Percentiles rank a stretch among this genome's conserved stretches.
Evolutionary conservation across 257 asterid species (phyloP).

Genomic region (Capsicum baccatum): DNA sequence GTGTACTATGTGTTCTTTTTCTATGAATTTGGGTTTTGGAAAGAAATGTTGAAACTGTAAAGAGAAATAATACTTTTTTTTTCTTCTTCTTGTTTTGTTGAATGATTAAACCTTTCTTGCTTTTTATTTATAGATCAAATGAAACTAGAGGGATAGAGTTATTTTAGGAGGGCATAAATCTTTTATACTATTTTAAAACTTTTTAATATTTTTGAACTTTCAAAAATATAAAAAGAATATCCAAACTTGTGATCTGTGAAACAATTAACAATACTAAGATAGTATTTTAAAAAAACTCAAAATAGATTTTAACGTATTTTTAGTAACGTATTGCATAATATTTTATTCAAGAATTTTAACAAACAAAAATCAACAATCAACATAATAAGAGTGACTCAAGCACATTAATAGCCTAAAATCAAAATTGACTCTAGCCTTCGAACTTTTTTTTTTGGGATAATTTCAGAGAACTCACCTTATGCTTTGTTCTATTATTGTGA

Average conservation of each 20-base stretch:
- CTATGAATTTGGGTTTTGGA: background rate
- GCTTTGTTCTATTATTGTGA: too few species aligned
- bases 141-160: background rate
- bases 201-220: background rate
- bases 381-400: too few species aligned
- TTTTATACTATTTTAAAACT: background rate
- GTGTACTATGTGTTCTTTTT: background rate
- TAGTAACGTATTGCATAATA: background rate
- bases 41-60: background rate
- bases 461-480: too few species aligned
- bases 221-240: background rate
- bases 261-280: too few species aligned
- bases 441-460: too few species aligned
- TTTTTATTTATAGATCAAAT: background rate
- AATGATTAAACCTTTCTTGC: background rate
- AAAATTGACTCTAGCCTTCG: too few species aligned
- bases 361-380: background rate
- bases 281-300: too few species aligned
- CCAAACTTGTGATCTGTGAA: background rate
- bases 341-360: too few species aligned
- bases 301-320: background rate
- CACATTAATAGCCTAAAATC: too few species aligned
- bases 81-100: background rate
- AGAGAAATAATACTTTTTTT: background rate
- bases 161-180: background rate